Evolutionary conservation across 2,329 filamentous ascomycete species (phyloP), one percentile per base, ranked within the genome.

Genomic region (Aureobasidium sp.): DNA sequence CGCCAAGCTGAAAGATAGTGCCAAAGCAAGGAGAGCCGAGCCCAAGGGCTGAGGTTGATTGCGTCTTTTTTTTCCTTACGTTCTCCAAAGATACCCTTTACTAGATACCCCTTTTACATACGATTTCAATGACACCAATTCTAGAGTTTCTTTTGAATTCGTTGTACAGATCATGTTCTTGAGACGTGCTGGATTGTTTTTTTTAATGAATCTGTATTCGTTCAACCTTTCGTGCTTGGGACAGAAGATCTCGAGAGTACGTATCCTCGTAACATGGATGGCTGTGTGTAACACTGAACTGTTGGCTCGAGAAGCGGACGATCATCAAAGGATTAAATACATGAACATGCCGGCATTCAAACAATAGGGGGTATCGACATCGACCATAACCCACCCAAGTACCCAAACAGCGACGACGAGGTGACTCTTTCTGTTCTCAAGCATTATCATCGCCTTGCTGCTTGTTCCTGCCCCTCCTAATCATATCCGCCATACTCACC

Each of bases 401-500:
- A 0, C 22, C 22, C 8, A 27, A 24, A 14, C 14, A 27, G 24
- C 22, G 12, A 45, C 42, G 12, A 45, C 9, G 24, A 17, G 12
- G 14, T 27, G 14, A 15, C 12, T n/a, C 22, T 3, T 8, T 5
- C 15, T 5, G 7, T 6, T 17, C 15, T 48, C 45, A 48, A 29
- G 45, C 3, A 14, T 29, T n/a, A 24, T 56, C 40, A 22, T 33
- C 47, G 5, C 29, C 48, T 29, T 35, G 37, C 4, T 47, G 44
- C 56, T 60, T 63, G 5, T 39, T 33, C 17, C 40, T 45, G 0
- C 40, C 54, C 12, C 60, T 47, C 42, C 53, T 42, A 35, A 60
- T 62, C 40, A 66, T 60, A 57, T 72, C 69, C 15, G 39, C 53
- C 66, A 72, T 65, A 5, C 67, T 62, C n/a, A 73, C 67, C 0